These are phyloP conservation scores for Gryganskiella cystojenkinii DNA, from an alignment of 192 early-diverging fungal species.

Conservation along the genomic window DNA sequence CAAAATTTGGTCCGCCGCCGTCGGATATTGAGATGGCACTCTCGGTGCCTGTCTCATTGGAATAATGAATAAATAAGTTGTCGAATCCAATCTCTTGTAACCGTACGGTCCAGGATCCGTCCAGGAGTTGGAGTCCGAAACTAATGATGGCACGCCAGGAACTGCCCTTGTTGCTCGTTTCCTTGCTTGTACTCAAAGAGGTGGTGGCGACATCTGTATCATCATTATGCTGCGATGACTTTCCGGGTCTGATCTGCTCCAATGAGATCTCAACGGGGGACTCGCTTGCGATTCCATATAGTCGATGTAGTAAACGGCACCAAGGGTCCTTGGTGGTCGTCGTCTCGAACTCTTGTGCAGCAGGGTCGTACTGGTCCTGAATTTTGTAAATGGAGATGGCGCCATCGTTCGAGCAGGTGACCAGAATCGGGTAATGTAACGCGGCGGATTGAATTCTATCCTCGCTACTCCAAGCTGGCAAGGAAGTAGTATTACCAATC, in stretches of 20 bases:
- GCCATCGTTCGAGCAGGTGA: constrained; percentile 25
- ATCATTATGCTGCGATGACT: not conserved
- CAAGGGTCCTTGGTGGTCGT: not conserved
- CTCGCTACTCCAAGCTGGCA: constrained; percentile 21
- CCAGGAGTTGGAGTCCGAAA: constrained; percentile 30
- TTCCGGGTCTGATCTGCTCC: not conserved
- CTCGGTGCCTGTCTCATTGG: constrained; percentile 24
- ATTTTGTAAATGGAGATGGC: constrained; percentile 37
- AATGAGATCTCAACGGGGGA: constrained; percentile 29
- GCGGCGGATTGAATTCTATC: constrained; percentile 21
- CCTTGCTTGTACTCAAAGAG: not conserved
- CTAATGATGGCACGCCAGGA: constrained; percentile 22
- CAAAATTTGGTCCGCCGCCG: no score
- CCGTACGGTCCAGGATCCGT: constrained; percentile 42
- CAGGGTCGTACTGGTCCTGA: not conserved
- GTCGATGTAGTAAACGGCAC: constrained; percentile 32
- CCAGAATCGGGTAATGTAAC: constrained; percentile 29
- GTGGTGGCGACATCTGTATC: not conserved
- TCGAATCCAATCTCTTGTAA: constrained; percentile 44
- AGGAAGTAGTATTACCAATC: constrained; percentile 19
- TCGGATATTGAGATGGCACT: not conserved
- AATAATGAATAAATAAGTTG: constrained; percentile 16
- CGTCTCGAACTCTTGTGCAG: not conserved
- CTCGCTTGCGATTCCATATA: constrained; percentile 18
- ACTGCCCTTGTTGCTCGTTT: not conserved